phyloP scores from a whole-genome alignment of 2,329 filamentous ascomycete species.

The Apiospora kogelbergensis region DNA sequence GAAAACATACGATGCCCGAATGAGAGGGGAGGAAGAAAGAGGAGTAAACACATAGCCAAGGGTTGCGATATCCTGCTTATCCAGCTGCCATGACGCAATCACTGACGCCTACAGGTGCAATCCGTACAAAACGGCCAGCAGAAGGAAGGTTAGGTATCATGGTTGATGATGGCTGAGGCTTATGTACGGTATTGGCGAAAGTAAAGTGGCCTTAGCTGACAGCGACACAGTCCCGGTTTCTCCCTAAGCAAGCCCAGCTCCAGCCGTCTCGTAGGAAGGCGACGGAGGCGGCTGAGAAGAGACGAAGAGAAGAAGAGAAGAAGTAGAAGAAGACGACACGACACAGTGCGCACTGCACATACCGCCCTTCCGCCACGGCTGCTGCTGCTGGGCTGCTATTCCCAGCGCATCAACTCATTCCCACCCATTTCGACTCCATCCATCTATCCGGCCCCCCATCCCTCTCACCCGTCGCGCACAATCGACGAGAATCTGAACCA shows the following conservation, averaged over 20 bases:
- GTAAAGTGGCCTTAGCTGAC: neutral
- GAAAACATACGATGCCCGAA: neutral
- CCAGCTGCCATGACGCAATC: neutral
- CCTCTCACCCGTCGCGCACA: neutral
- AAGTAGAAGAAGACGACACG: neutral
- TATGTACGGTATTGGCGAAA: neutral
- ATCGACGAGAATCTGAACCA: neutral
- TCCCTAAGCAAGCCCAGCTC: neutral
- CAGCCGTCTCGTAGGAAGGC: neutral
- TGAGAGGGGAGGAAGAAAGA: neutral
- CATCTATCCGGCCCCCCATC: neutral
- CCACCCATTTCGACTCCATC: neutral
- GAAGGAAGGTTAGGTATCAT: neutral
- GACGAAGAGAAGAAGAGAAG: neutral
- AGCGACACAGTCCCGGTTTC: neutral
- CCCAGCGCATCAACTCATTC: neutral
- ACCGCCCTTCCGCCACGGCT: neutral
- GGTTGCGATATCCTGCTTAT: neutral
- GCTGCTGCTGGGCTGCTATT: neutral
- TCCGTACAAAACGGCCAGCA: neutral
- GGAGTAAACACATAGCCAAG: neutral
- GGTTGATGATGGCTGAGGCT: neutral
- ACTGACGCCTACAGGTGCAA: neutral
- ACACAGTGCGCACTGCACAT: neutral
- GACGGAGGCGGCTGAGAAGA: neutral